Conservation (phyloP, 108 stramenopile species). For the Hondaea fermentalgiana region DNA sequence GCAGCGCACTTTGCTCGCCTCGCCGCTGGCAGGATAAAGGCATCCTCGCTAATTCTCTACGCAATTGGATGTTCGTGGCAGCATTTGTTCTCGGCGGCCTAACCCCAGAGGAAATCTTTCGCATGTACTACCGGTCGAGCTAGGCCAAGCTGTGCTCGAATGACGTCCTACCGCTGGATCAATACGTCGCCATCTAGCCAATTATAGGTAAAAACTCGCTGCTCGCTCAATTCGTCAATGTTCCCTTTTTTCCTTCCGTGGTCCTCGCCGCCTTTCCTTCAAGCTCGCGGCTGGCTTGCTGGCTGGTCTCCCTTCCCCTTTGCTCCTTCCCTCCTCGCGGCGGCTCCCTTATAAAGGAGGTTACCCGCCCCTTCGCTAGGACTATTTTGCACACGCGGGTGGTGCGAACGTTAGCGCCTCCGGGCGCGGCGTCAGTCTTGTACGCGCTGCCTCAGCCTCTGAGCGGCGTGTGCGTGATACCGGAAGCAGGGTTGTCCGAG, state of each 20-base stretch:
- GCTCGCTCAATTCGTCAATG: no score
- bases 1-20: neutral
- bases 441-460: neutral
- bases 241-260: no score
- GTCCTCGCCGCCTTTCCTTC: no score
- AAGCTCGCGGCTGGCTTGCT: no score
- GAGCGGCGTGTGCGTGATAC: neutral
- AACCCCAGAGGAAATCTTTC: neutral
- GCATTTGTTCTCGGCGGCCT: neutral
- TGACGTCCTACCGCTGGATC: neutral
- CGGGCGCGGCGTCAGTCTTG: neutral
- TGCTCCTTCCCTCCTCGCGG: no score
- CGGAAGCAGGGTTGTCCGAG: neutral
- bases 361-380: no score
- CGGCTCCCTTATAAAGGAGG: no score
- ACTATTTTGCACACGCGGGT: no score
- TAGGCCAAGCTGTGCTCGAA: neutral
- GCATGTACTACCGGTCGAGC: neutral
- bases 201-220: no score
- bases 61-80: neutral
- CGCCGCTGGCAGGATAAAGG: neutral
- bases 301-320: no score
- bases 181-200: neutral
- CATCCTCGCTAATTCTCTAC: neutral
- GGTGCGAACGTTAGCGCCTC: no score